phyloP scores from a whole-genome alignment of 2,329 filamentous ascomycete species.

The Cytospora piceae region DNA sequence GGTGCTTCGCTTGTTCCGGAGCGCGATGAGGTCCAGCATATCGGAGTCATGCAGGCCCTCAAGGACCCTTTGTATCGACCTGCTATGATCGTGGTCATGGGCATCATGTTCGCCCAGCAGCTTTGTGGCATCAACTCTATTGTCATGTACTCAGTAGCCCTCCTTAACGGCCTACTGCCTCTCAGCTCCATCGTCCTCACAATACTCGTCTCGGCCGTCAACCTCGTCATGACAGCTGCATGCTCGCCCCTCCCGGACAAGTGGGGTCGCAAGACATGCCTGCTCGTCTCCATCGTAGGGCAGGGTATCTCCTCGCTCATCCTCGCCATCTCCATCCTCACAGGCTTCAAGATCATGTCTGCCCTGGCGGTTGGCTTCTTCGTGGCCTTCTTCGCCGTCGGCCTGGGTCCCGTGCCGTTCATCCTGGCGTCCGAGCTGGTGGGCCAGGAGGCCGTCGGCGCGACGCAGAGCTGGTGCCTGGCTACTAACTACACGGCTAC shows the following conservation, averaged over 20 bases:
- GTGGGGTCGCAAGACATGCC: slow-evolving; percentile 83
- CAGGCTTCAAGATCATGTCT: slow-evolving; percentile 72
- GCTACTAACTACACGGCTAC: slow-evolving; percentile 89
- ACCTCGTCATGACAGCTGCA: slow-evolving; percentile 78
- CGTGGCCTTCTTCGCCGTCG: slow-evolving; percentile 86
- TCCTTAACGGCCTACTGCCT: slow-evolving; percentile 79
- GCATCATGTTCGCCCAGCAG: slow-evolving; percentile 92
- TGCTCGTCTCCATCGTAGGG: slow-evolving; percentile 80
- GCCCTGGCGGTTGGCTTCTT: slow-evolving; percentile 83
- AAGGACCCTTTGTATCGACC: slow-evolving; percentile 69
- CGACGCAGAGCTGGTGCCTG: slow-evolving; percentile 85
- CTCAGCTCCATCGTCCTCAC: slow-evolving; percentile 82
- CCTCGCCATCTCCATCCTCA: slow-evolving; percentile 79
- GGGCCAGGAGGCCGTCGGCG: slow-evolving; percentile 85
- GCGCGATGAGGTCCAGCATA: slow-evolving; percentile 40
- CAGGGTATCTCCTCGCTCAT: slow-evolving; percentile 80
- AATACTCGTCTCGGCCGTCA: slow-evolving; percentile 83
- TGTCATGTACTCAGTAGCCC: slow-evolving; percentile 96
- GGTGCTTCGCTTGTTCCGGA: slow-evolving; percentile 31
- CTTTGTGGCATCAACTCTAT: slow-evolving; percentile 95
- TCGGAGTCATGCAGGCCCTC: slow-evolving; percentile 69
- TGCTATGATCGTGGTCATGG: slow-evolving; percentile 80
- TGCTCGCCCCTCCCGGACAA: slow-evolving; percentile 86
- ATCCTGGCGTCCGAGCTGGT: slow-evolving; percentile 92
- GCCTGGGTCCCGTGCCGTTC: slow-evolving; percentile 91